These are phyloP conservation scores for Leishmania amazonensis DNA, from an alignment of 208 protist genomes.

Conservation along the genomic window DNA sequence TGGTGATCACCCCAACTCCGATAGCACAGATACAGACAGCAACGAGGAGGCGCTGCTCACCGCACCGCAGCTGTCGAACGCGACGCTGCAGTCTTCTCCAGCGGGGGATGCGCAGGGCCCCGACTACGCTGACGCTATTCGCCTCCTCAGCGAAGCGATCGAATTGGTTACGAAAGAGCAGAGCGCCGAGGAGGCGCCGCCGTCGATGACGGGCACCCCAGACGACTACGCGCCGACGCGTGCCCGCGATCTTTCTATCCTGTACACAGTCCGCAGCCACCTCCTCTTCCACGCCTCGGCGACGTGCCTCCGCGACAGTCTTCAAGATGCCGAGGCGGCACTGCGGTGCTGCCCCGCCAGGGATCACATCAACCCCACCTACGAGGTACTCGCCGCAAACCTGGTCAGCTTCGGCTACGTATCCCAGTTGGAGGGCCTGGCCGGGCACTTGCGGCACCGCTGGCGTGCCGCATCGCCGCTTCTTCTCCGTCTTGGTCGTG, in stretches of 20 bases:
- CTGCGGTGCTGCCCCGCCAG: constrained; percentile 19
- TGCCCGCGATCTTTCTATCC: constrained; percentile 30
- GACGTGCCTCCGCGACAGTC: constrained; percentile 23
- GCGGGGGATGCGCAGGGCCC: background rate
- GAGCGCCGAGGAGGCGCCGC: too few species aligned
- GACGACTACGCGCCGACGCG: background rate
- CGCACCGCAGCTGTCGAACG: constrained; percentile 6
- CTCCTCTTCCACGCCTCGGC: constrained; percentile 28
- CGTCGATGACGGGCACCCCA: background rate
- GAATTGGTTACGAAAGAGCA: background rate
- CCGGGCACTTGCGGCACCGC: constrained; percentile 26
- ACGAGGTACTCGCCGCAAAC: constrained; percentile 27
- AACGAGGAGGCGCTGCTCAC: constrained; percentile 7
- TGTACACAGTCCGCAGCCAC: constrained; percentile 35
- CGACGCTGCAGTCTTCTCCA: background rate
- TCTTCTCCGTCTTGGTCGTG: constrained; percentile 22
- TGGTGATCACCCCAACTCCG: background rate
- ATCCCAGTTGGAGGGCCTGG: constrained; percentile 22
- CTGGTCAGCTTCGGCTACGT: constrained; percentile 34
- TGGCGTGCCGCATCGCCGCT: constrained; percentile 23
- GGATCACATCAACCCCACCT: constrained; percentile 26
- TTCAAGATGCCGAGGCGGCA: constrained; percentile 26
- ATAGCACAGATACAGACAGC: constrained; percentile 13
- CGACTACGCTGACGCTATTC: constrained; percentile 18
- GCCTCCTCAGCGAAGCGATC: constrained; percentile 21